Base-by-base conservation (phyloP, 495 filamentous ascomycete species). In the Bacidia gigantensis region DNA sequence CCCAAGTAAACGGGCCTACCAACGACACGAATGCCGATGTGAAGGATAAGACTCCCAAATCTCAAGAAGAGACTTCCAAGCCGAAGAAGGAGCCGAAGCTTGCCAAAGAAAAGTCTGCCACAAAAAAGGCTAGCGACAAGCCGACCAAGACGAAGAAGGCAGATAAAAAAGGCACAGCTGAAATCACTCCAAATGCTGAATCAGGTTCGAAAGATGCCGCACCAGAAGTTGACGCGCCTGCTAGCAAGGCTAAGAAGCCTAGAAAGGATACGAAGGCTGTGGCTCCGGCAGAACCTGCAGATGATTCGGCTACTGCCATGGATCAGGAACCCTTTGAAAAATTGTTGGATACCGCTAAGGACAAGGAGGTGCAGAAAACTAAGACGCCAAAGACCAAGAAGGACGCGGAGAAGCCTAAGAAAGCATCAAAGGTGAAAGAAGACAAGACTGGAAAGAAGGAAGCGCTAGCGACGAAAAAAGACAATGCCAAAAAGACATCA, bases 391-490 rank as follows among this genome's bases (percentile, higher is more conserved):
- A 51, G 35, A 14, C 26, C 7, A 38, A 57, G 35, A 38, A 26
- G 18, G 29, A 35, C 18, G 17, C 38, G 22, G 55, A 52, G 24
- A 58, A 40, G n/a, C 52, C 59, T 26, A 38, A 56, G 58, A 38
- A 53, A 14, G 38, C 52, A 23, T 50, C 43, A 3, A 46, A 50
- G 29, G 43, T 42, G 12, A 51, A 52, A 52, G 35, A 18, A n/a
- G 49, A 23, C 12, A 35, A 56, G n/a, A 65, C 69, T 55, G 49
- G 17, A n/a, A 35, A 56, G n/a, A 65, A 69, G 55, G 54, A 53
- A 22, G 50, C 53, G 2, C 32, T 43, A n/a, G n/a, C 20, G 9
- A 57, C 55, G 26, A 26, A 20, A 38, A 57, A 53, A 26, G 29
- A 46, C 29, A 32, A 26, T 1, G 20, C 17, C 17, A 39, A 50